These are phyloP conservation scores for Bertia moriformis DNA, from an alignment of 2,329 filamentous ascomycete genomes.

Conservation along the genomic window DNA sequence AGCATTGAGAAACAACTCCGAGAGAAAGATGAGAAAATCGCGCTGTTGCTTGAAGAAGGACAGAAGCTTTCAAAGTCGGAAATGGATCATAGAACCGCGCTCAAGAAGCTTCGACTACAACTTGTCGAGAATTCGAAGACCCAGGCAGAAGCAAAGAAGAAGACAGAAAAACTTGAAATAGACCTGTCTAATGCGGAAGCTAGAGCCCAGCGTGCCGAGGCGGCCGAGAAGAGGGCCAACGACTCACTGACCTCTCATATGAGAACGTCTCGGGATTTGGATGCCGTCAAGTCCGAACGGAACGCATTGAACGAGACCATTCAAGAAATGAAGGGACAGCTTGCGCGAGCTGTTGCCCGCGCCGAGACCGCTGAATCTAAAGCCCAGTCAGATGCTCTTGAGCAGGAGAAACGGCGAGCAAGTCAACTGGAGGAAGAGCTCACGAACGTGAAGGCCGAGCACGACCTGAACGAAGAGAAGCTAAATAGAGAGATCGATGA, in stretches of 20 bases:
- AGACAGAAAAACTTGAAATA: constrained; percentile 40
- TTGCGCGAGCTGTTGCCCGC: background rate
- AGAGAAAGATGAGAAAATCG: constrained; percentile 82
- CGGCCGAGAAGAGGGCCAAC: constrained; percentile 17
- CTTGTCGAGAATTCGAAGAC: constrained; percentile 36
- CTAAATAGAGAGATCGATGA: constrained; percentile 42
- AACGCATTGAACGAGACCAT: background rate
- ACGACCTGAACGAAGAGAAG: constrained; percentile 50
- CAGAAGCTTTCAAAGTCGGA: constrained; percentile 76
- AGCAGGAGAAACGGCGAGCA: background rate
- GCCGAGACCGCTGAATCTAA: background rate
- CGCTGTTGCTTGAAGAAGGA: constrained; percentile 80
- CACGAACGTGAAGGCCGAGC: constrained; percentile 59
- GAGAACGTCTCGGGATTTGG: background rate
- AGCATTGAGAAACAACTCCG: constrained; percentile 66
- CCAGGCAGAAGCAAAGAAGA: constrained; percentile 26
- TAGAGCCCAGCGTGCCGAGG: constrained; percentile 30
- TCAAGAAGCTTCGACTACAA: constrained; percentile 66
- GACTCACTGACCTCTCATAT: background rate
- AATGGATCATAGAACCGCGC: constrained; percentile 65
- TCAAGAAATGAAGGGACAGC: constrained; percentile 1
- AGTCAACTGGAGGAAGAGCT: constrained; percentile 40
- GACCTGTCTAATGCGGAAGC: constrained; percentile 41
- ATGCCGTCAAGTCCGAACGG: background rate
- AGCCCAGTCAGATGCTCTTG: background rate